Conservation (phyloP, 495 filamentous ascomycete species). For the Astrocystis sublimbata region DNA sequence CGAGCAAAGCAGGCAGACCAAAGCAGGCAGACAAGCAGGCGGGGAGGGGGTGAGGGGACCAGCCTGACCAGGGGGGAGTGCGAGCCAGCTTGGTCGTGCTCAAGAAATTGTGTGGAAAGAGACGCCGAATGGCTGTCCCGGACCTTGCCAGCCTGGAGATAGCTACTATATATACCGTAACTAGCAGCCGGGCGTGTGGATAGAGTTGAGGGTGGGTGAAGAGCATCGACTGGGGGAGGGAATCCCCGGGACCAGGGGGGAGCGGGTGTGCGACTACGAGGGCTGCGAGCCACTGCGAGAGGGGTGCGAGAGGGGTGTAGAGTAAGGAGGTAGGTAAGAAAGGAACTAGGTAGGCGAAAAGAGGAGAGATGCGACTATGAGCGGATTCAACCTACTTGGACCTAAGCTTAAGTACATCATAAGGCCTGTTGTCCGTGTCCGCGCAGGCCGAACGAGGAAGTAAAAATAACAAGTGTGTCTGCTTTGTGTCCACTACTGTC, state of each 20-base stretch:
- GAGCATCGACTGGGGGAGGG: too few species aligned
- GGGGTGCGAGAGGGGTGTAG: neutral
- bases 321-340: neutral
- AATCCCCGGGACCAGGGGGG: too few species aligned
- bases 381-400: neutral
- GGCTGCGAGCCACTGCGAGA: too few species aligned
- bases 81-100: neutral
- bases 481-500: too few species aligned
- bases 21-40: neutral
- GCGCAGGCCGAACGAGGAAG: too few species aligned
- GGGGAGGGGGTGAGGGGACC: neutral
- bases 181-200: neutral
- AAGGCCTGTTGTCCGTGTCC: too few species aligned
- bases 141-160: neutral
- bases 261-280: neutral
- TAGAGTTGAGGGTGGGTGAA: neutral
- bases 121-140: neutral
- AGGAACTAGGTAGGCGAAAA: neutral
- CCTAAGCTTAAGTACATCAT: too few species aligned
- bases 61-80: neutral
- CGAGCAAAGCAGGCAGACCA: too few species aligned
- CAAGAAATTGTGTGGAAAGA: neutral
- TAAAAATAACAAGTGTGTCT: too few species aligned
- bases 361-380: neutral
- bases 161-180: conserved; percentile 5